A percentile compares a stretch with the other conserved stretches of the same genome.
These are phyloP conservation scores for Solanum gracilifrons DNA, from an alignment of 257 asterid species.

Conservation along the genomic window DNA sequence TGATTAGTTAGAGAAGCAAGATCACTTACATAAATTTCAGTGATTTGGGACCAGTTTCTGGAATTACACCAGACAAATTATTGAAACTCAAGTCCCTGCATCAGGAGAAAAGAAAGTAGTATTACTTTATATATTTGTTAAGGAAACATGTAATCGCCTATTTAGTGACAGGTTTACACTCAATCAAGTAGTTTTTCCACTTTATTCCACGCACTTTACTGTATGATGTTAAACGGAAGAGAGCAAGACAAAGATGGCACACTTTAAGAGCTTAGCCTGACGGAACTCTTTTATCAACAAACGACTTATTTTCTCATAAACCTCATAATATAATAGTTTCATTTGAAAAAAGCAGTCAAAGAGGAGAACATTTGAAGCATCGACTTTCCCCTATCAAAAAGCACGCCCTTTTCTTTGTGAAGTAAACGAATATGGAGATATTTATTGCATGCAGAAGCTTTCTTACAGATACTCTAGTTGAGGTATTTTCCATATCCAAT, in stretches of 20 bases:
- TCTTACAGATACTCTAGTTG: background rate
- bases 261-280: background rate
- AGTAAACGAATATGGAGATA: background rate
- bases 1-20: background rate
- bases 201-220: background rate
- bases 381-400: background rate
- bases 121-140: background rate
- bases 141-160: background rate
- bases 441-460: background rate
- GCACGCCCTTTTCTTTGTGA: background rate
- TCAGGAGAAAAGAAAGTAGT: background rate
- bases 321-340: background rate
- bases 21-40: background rate
- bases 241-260: background rate
- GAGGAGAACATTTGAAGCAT: background rate
- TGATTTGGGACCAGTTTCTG: background rate
- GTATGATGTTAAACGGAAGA: background rate
- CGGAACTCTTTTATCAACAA: background rate
- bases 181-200: background rate
- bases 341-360: background rate
- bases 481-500: background rate
- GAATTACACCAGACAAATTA: background rate
- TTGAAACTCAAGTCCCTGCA: constrained; percentile 6
- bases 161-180: background rate
- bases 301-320: background rate